These are phyloP conservation scores for Colletotrichum euphorbiae DNA, from an alignment of 2,329 filamentous ascomycete species.

Conservation along the genomic window DNA sequence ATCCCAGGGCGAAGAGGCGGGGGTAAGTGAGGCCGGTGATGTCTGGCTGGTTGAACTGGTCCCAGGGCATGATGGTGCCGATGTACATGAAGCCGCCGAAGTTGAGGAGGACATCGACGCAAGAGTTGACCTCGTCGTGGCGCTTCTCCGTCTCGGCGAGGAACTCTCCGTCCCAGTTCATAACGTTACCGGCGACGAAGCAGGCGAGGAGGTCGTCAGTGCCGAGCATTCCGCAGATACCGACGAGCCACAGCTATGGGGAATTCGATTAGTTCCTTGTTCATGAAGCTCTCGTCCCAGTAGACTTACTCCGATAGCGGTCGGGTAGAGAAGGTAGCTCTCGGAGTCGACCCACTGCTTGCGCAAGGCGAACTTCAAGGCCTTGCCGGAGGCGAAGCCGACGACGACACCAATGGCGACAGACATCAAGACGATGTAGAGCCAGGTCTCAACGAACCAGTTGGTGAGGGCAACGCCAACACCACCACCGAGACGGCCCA, in stretches of 20 bases:
- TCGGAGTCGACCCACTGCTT: conserved; percentile 68
- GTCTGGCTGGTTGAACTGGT: conserved; percentile 61
- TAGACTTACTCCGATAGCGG: conserved; percentile 55
- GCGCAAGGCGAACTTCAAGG: conserved; percentile 56
- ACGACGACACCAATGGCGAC: conserved; percentile 63
- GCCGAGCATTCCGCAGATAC: conserved; percentile 67
- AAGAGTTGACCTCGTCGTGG: conserved; percentile 71
- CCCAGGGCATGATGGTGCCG: conserved; percentile 67
- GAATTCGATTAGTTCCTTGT: not conserved
- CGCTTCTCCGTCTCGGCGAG: conserved; percentile 65
- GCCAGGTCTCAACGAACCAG: conserved; percentile 70
- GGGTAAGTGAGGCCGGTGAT: conserved; percentile 63
- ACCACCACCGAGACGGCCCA: conserved; percentile 65
- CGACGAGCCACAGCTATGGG: conserved; percentile 65
- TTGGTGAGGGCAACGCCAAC: conserved; percentile 63
- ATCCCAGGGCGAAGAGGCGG: conserved; percentile 62
- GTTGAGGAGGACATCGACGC: conserved; percentile 68
- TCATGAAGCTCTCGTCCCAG: conserved; percentile 37
- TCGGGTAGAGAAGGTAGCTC: conserved; percentile 64
- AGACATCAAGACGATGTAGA: conserved; percentile 69
- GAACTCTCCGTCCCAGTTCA: conserved; percentile 74
- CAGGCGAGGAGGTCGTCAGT: conserved; percentile 71
- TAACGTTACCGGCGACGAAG: conserved; percentile 67
- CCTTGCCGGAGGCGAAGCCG: conserved; percentile 60
- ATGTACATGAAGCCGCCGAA: conserved; percentile 72